Percentiles rank a stretch among this genome's conserved stretches.
Evolutionary conservation across 1,139 yeast species (phyloP).

Genomic region (Debaryomyces subglobosus): DNA sequence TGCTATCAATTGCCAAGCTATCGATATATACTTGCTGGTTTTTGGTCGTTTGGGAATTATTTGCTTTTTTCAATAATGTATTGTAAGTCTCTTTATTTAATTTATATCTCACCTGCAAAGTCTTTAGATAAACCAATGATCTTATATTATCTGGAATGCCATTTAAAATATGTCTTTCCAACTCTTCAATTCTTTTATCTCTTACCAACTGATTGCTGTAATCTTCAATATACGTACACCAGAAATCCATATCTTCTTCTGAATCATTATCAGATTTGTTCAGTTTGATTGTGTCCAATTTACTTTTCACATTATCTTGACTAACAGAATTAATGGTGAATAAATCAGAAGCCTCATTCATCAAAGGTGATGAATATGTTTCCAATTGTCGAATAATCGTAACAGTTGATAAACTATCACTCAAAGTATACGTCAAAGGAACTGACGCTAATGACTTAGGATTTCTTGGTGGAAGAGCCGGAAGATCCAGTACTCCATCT

Average conservation of each 20-base stretch:
- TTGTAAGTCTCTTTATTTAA: slow-evolving; percentile 36
- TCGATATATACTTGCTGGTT: slow-evolving; percentile 24
- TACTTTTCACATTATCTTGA: slow-evolving; percentile 12
- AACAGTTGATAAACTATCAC: slow-evolving; percentile 31
- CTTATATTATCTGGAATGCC: slow-evolving; percentile 40
- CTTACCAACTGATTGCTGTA: slow-evolving; percentile 24
- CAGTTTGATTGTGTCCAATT: slow-evolving; percentile 10
- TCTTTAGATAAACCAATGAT: slow-evolving; percentile 35
- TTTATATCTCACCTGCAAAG: slow-evolving; percentile 35
- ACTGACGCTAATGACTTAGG: neutral
- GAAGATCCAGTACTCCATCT: slow-evolving; percentile 4
- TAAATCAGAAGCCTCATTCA: slow-evolving; percentile 42
- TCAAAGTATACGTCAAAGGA: slow-evolving; percentile 1
- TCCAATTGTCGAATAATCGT: slow-evolving; percentile 40
- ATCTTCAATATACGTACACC: slow-evolving; percentile 29
- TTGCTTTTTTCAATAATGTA: slow-evolving; percentile 35
- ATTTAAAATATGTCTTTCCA: slow-evolving; percentile 30
- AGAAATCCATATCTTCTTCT: slow-evolving; percentile 21
- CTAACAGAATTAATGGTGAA: slow-evolving; percentile 18
- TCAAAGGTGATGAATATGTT: slow-evolving; percentile 31
- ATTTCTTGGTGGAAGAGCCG: slow-evolving; percentile 9
- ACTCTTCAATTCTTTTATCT: slow-evolving; percentile 20
- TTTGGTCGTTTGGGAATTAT: slow-evolving; percentile 16
- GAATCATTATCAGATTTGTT: slow-evolving; percentile 3
- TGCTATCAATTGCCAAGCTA: slow-evolving; percentile 22